Conservation (phyloP, 805 yeast genomes). For the Saccharomycopsis synnaedendra region DNA sequence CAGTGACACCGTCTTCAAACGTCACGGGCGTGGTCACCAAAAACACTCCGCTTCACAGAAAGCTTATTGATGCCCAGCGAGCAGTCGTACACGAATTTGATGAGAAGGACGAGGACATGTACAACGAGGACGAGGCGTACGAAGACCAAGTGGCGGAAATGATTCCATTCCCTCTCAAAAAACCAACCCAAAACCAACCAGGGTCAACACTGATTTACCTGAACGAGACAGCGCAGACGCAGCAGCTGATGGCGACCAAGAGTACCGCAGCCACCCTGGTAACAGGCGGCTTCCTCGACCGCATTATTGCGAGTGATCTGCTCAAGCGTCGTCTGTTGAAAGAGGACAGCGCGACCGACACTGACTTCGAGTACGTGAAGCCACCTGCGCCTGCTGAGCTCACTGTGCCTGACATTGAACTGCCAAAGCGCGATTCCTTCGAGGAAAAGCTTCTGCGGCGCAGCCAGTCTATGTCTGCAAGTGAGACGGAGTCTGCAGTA, state of each 20-base stretch:
- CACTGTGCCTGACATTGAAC: background rate
- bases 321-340: background rate
- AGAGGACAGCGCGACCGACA: background rate
- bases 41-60: slow-evolving; percentile 7
- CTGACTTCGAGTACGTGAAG: background rate
- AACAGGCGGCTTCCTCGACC: background rate
- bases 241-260: background rate
- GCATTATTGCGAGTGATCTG: background rate
- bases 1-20: background rate
- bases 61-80: slow-evolving; percentile 5
- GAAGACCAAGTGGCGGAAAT: background rate
- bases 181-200: background rate
- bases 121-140: slow-evolving; percentile 1
- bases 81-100: slow-evolving; percentile 6
- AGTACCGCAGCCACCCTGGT: background rate
- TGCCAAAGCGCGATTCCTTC: background rate
- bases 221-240: background rate
- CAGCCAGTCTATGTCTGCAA: background rate
- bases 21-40: slow-evolving; percentile 1
- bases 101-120: slow-evolving; percentile 1
- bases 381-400: background rate
- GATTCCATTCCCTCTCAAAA: background rate
- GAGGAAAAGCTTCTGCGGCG: background rate
- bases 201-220: background rate
- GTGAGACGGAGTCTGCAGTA: background rate